Percentiles rank a stretch among this genome's conserved stretches.
These are phyloP conservation scores for Pseudocercospora musae DNA, from an alignment of 2,329 filamentous ascomycete genomes.

Conservation along the genomic window DNA sequence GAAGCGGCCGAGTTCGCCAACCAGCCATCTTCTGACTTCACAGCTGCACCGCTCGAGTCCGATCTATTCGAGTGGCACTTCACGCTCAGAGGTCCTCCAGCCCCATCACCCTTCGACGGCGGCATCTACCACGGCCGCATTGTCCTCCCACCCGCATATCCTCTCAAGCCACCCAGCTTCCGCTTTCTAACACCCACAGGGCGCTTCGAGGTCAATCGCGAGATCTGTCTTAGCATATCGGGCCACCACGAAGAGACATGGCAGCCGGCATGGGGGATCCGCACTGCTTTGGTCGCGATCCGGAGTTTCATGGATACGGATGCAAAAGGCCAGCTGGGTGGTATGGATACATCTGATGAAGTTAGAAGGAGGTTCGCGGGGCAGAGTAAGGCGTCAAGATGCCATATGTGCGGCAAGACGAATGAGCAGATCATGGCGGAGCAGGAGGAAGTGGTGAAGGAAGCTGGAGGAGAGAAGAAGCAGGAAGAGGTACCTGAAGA, in stretches of 20 bases:
- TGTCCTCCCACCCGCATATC: slow-evolving; percentile 82
- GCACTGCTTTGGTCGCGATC: slow-evolving; percentile 77
- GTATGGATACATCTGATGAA: slow-evolving; percentile 70
- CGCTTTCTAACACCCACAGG: slow-evolving; percentile 90
- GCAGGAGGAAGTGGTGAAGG: slow-evolving; percentile 57
- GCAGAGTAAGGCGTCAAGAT: slow-evolving; percentile 65
- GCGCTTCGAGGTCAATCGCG: slow-evolving; percentile 91
- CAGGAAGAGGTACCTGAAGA: slow-evolving; percentile 53
- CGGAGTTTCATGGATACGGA: slow-evolving; percentile 92
- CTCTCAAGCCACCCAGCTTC: slow-evolving; percentile 89
- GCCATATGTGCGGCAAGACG: slow-evolving; percentile 62
- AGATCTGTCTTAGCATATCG: slow-evolving; percentile 91
- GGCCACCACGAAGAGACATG: slow-evolving; percentile 98
- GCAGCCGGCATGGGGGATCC: slow-evolving; percentile 96
- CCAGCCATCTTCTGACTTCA: slow-evolving; percentile 79
- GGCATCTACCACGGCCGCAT: slow-evolving; percentile 97
- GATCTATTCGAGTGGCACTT: slow-evolving; percentile 99
- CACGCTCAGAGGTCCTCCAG: slow-evolving; percentile 84
- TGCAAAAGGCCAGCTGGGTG: slow-evolving; percentile 82
- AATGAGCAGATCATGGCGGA: slow-evolving; percentile 74
- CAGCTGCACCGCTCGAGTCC: slow-evolving; percentile 77
- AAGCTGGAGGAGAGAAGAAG: slow-evolving; percentile 43
- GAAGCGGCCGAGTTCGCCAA: slow-evolving; percentile 84
- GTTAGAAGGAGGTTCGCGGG: slow-evolving; percentile 67
- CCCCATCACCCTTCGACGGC: slow-evolving; percentile 68